Evolutionary conservation across 345 rosid genomes (phyloP), one percentile per base, ranked within the genome.

Genomic region (Arabidopsis suecica): DNA sequence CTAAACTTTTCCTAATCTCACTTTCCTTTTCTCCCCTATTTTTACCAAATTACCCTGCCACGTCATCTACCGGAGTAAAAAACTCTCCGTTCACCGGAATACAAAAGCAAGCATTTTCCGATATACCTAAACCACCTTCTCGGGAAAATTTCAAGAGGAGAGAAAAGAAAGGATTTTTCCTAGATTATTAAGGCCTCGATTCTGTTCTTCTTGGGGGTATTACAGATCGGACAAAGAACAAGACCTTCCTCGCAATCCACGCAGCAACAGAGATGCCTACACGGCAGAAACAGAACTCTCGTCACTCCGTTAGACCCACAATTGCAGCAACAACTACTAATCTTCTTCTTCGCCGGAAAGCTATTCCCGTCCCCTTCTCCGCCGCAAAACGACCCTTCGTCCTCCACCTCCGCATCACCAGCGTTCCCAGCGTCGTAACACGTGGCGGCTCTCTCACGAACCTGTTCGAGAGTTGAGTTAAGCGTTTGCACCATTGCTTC

Each of bases 201-300:
- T 60, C 78, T 83, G 6, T 88, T 90, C 56, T 90, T 90, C 92
- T 89, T 94, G 3, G 76, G 82, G 14, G 85, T 74, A 73, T 34
- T 81, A 76, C 98, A 94, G 28, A 90, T 79, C 4, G 97, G 98
- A 64, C 98, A 94, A 41, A 77, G 70, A 75, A 77, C 86, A 51
- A 90, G 85, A 54, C 82, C 72, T 7, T 71, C 78, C 30, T 84
- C 92, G 44, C 98, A 94, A 4, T 61, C 72, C 34, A 74, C 79
- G 78, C 98, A 94, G 30, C 93, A 78, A 79, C 93, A 88, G 25
- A 94, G 89, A 79, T 94, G 98, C 78, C 97, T 87, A 74, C 98
- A 94, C 59, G 98, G 98, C 74, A 94, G 83, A 78, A 94, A 88
- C 87, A 94, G 70, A 34, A 94, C 84, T 56, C 90, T 83, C 82